A percentile compares a stretch with the other conserved stretches of the same genome.
Conservation (phyloP, 192 early-diverging fungal species). For the Mortierella hygrophila region DNA sequence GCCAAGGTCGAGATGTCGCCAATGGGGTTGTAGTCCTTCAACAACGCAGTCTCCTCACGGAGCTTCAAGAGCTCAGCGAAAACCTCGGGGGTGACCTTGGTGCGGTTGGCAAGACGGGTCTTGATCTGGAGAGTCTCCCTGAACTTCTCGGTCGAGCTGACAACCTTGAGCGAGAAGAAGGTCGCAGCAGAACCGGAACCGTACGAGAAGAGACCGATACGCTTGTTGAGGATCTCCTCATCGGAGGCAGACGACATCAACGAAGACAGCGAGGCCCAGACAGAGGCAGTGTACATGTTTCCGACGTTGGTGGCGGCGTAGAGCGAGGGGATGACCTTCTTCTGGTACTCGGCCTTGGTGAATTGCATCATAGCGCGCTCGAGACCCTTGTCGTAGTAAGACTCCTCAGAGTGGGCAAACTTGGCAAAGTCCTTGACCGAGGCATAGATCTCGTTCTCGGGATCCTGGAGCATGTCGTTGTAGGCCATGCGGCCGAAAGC, state of each 20-base stretch:
- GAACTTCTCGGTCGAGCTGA: constrained; percentile 72
- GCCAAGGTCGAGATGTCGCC: constrained; percentile 72
- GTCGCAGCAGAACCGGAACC: constrained; percentile 96
- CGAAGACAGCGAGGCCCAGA: constrained; percentile 79
- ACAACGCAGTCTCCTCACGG: constrained; percentile 89
- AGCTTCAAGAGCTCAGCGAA: constrained; percentile 88
- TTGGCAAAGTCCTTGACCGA: constrained; percentile 35
- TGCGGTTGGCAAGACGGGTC: constrained; percentile 79
- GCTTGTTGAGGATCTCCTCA: constrained; percentile 84
- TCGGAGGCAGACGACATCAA: constrained; percentile 81
- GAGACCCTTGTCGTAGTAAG: constrained; percentile 88
- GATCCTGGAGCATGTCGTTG: constrained; percentile 92
- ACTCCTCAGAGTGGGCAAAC: constrained; percentile 72
- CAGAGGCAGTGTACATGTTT: constrained; percentile 88
- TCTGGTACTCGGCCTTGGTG: constrained; percentile 79
- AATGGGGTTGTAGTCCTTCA: constrained; percentile 83
- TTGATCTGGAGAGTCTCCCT: constrained; percentile 73
- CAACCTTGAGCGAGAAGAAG: constrained; percentile 92
- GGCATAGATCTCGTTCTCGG: constrained; percentile 68
- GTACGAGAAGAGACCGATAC: constrained; percentile 93
- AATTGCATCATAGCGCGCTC: constrained; percentile 92
- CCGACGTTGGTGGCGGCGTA: constrained; percentile 91
- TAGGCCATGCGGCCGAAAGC: constrained; percentile 90
- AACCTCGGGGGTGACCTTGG: constrained; percentile 77
- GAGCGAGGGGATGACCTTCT: constrained; percentile 84